Base-by-base conservation (phyloP, 371 early-diverging fungal genomes). In the Zopfochytrium polystomum region DNA sequence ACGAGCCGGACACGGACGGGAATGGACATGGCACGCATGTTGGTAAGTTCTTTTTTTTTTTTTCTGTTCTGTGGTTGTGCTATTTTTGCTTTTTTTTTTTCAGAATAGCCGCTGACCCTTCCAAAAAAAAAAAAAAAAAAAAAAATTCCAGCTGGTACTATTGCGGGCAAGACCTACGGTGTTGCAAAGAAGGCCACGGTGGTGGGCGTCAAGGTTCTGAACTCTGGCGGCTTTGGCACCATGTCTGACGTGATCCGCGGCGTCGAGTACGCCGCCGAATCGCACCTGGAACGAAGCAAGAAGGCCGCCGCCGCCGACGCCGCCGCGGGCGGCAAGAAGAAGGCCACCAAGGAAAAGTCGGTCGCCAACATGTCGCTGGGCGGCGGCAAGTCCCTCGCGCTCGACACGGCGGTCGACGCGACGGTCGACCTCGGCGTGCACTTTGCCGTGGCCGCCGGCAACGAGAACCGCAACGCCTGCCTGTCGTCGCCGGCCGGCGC, bases 191-290 rank as follows among this genome's bases (percentile, higher is more conserved):
- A 89, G 59, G 86, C 84, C 44, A 81, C 69, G 3, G 45, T 92
- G n/a, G 74, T 90, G n/a, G 87, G 87, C 52, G 90, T 92, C 45
- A 88, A 90, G 73, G 91, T 92, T 7, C 74, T 94, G 27, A 60
- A 77, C 49, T 57, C 68, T 30, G 51, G 65, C 45, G 75, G 75
- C 11, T 51, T 62, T 22, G 75, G 75, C 22, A 65, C 67, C 35
- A 55, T 67, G 57, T 50, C 84, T 1, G 80, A 72, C 47, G 73
- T 90, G 13, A 62, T 89, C 3, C 70, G 74, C 23, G 90, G 86
- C 48, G 65, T 90, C 27, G 81, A 88, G 66, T 90, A 82, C 81
- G 61, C 57, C 42, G 55, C 56, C 22, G 27, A 35, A n/a, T 46
- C 59, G n/a, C 64, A 60, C 56, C 20, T 58, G 18, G 53, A 59